Conservation (phyloP, 78 protist species). For the Isochrysis galbana region DNA sequence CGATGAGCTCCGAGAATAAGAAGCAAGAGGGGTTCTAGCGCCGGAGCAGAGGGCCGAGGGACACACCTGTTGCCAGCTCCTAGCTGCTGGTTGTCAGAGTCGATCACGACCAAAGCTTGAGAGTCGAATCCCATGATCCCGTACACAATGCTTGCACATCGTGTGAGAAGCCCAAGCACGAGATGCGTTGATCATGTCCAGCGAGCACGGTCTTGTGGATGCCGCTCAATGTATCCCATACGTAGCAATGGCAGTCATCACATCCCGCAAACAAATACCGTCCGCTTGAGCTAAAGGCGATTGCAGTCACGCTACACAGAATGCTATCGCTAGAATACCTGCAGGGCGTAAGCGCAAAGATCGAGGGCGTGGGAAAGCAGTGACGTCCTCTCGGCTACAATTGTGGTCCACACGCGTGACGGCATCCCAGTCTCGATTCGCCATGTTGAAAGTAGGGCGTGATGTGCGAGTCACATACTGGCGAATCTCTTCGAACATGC, state of each 20-base stretch:
- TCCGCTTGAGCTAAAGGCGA: conserved; percentile 77
- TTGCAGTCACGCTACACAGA: conserved; percentile 88
- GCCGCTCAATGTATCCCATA: conserved; percentile 94
- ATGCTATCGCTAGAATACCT: conserved; percentile 81
- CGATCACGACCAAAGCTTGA: conserved; percentile 62
- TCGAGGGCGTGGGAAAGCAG: too few relatives aligned
- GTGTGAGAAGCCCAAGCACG: conserved; percentile 87
- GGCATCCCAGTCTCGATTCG: too few relatives aligned
- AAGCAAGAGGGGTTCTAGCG: too few relatives aligned
- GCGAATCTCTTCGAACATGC: conserved; percentile 89
- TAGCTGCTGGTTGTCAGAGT: too few relatives aligned
- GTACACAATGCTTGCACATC: conserved; percentile 97
- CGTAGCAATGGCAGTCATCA: conserved; percentile 89
- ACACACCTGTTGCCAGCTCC: too few relatives aligned
- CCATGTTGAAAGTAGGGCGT: too few relatives aligned
- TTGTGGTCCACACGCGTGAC: too few relatives aligned
- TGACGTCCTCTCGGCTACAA: too few relatives aligned
- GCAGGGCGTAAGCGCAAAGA: too few relatives aligned
- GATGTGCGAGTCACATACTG: conserved; percentile 75
- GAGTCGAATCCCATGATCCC: conserved; percentile 89
- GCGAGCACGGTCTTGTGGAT: conserved; percentile 63
- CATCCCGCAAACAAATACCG: conserved; percentile 67
- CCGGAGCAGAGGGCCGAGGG: too few relatives aligned
- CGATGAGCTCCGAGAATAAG: too few relatives aligned
- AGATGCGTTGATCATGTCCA: conserved; percentile 93